Evolutionary conservation across 805 yeast species (phyloP), one percentile per base, ranked within the genome.

Genomic region (Kodamaea sagamina): DNA sequence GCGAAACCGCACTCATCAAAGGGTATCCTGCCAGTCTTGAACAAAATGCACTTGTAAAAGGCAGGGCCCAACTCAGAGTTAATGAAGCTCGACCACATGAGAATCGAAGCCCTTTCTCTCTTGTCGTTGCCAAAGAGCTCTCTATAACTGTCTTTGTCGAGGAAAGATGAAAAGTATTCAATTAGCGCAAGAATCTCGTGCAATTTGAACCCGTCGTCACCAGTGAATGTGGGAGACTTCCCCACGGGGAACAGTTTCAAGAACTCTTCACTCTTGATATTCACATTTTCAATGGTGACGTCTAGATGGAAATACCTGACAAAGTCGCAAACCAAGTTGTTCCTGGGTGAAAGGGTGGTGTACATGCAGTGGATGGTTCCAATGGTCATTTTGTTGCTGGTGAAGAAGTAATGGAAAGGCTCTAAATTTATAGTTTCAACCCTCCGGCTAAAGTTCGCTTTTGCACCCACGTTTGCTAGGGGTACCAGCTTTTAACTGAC

Each of bases 121-220:
- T 8, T 8, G 24, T 32, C 18, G 22, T 16, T 32, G 15, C 36
- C 36, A 32, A 32, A 32, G 13, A 32, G 16, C 13, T 19, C 15
- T 12, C 18, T 32, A n/a, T 32, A 19, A 7, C 18, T 19, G 18
- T 17, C 12, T 32, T 32, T 24, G 6, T 12, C 22, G 7, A 32
- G 13, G 10, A 13, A 12, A 6, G 21, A 15, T 7, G 36, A 8
- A 12, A 32, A 8, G 36, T 32, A 32, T 12, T 17, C 10, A n/a
- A 32, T 32, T 7, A 32, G 13, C 9, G 36, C 36, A 7, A n/a
- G 36, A 10, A 19, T 13, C 25, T 32, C 36, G 22, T 32, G 36
- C 4, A 32, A 7, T 10, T 9, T 9, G 9, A 17, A 13, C 5
- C 36, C 36, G 12, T 32, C 25, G 4, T 8, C 9, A 4, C 21